Conservation (phyloP, 495 filamentous ascomycete genomes). For the Melanomma pulvis-pyrius region DNA sequence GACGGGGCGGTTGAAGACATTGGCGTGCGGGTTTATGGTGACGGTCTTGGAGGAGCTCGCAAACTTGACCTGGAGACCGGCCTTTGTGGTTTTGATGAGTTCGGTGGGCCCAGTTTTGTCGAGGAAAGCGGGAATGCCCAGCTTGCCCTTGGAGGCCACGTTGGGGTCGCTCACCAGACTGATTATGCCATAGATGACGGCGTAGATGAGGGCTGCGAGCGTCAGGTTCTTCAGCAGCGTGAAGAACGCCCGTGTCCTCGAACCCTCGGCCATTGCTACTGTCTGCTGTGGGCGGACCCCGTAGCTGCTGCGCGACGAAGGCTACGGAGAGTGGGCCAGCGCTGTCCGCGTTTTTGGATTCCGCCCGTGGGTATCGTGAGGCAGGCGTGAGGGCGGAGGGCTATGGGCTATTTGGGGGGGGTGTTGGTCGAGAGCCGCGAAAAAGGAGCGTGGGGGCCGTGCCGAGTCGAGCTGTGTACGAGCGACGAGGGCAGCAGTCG, state of each 20-base stretch:
- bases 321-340: constrained; percentile 10
- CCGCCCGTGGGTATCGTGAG: not conserved
- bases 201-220: constrained; percentile 38
- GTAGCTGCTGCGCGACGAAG: constrained; percentile 2
- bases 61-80: constrained; percentile 42
- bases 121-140: constrained; percentile 41
- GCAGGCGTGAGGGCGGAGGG: not conserved
- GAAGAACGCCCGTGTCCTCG: constrained; percentile 25
- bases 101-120: constrained; percentile 41
- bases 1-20: constrained; percentile 54
- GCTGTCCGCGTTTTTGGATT: not conserved
- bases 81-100: constrained; percentile 42
- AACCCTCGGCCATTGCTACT: constrained; percentile 31
- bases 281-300: constrained; percentile 4
- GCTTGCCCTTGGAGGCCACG: constrained; percentile 33
- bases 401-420: not conserved
- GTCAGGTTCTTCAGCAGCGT: constrained; percentile 38
- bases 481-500: constrained; percentile 1
- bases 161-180: constrained; percentile 27
- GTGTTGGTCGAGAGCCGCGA: not conserved
- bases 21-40: constrained; percentile 51
- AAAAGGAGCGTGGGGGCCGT: not conserved
- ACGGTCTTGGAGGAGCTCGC: constrained; percentile 39
- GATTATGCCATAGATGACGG: constrained; percentile 38
- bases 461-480: not conserved